Base-by-base conservation (phyloP, 331 rosid species). In the Quercus tomentella region DNA sequence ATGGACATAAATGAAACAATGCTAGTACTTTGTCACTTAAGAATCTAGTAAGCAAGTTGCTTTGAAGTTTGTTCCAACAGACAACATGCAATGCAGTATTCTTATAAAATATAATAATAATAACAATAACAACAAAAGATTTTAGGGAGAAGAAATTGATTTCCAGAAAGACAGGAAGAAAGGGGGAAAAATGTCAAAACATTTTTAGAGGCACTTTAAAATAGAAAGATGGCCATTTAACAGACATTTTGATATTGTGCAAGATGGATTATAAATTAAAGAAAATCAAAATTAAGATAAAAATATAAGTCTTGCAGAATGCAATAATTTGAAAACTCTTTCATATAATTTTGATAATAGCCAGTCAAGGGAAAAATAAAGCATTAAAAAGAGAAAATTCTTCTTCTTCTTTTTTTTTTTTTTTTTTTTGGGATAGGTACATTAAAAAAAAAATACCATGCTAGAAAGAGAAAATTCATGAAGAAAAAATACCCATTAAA, bases 281-380 rank as follows among this genome's bases (percentile, higher is more conserved):
- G 68, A 12, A 14, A 61, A 31, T 26, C 16, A 65, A 30, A 65
- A 30, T 28, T 30, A 45, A 28, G 20, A 49, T 70, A 17, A 35
- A 60, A 49, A 1, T 14, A 60, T 54, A 71, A 18, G 49, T 37
- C 26, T 33, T 45, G 22, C 31, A 71, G 41, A 79, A 71, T 22
- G 55, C 35, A 66, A 73, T 55, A 17, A 49, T 45, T 61, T 72
- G 23, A 45, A 31, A 56, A 70, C 1, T 62, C 26, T 21, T 57
- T 25, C 77, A 80, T 76, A 23, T 54, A 77, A 73, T 17, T 8
- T 72, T 55, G 65, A 72, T 33, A 41, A 28, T n/a, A 11, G 76
- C 79, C 70, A 65, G 65, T 81, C 75, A 55, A 52, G 51, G 55
- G 74, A 60, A 60, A 23, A 2, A 28, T 28, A 65, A 28, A 17